Conservation (phyloP, 202 grass and related monocot species). For the Eragrostis tef region DNA sequence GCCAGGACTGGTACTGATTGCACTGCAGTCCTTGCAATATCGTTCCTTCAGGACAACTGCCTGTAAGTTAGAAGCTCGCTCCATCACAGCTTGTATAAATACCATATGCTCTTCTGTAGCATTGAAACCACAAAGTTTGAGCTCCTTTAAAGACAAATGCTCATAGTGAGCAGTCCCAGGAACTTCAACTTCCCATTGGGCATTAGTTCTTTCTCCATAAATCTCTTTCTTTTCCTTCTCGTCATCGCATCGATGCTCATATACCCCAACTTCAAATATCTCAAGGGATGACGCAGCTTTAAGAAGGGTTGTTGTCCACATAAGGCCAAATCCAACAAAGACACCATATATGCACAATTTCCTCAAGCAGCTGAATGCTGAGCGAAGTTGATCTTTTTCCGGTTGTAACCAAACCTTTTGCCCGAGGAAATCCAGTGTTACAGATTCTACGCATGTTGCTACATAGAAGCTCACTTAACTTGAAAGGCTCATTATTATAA, state of each 20-base stretch:
- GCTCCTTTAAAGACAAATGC: not conserved
- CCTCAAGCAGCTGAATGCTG: not conserved
- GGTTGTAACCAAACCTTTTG: slow-evolving; percentile 29
- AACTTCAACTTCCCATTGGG: slow-evolving; percentile 12
- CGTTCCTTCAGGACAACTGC: not conserved
- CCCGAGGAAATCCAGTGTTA: not conserved
- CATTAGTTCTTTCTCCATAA: not conserved
- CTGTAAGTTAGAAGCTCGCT: not conserved
- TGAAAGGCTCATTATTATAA: not conserved
- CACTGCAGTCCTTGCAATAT: not conserved
- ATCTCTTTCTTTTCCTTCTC: not conserved
- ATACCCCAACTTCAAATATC: not conserved
- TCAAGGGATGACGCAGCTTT: not conserved
- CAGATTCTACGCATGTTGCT: not conserved
- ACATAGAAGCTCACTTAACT: slow-evolving; percentile 19
- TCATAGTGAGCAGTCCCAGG: not conserved
- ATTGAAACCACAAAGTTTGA: not conserved
- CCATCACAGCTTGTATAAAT: not conserved
- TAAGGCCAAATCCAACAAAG: slow-evolving; percentile 16
- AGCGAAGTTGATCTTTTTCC: slow-evolving; percentile 13
- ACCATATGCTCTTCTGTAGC: not conserved
- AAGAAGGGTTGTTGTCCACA: not conserved
- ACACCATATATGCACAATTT: not conserved
- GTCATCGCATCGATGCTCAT: not conserved
- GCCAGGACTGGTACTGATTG: not conserved